Base-by-base conservation (phyloP, 2,329 filamentous ascomycete species). In the Trichoderma sp. region DNA sequence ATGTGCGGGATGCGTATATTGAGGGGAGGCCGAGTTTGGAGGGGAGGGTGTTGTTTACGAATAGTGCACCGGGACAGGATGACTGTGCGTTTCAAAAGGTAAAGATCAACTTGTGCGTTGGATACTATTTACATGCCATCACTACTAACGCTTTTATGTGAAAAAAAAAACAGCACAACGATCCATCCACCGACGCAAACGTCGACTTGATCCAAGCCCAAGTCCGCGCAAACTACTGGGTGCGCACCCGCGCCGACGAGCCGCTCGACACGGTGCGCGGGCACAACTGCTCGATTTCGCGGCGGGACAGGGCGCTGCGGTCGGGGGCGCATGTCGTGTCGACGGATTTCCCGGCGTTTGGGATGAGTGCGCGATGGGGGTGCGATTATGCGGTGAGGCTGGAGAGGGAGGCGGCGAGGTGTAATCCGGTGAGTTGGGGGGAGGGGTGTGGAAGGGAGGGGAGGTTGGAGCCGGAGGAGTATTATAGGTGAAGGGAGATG, bases 311-410 rank as follows among this genome's bases (percentile, higher is more conserved):
- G 13, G 83, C 83, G 1, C 80, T 84, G 51, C 69, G 76, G 56
- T 84, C 82, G 56, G 83, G 83, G 7, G 83, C 83, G 30, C 84
- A 85, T 71, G 77, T 85, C 67, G 81, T 85, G 1, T 83, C 80
- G 37, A 85, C 83, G 0, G 83, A 85, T 71, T 85, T 80, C 66
- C 83, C 83, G 7, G 77, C 73, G 1, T 82, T 81, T 70, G 83
- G 83, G 0, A 81, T 83, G 82, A 80, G 78, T 55, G 76, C 79
- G 56, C 76, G 83, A 32, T 85, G 81, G 79, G 79, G 79, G 21
- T 81, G 81, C 70, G 83, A 85, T 69, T 85, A 84, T 71, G 74
- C 74, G 2, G 72, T 73, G 51, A 66, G 72, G 55, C 14, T 78
- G 30, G 72, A 69, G 0, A 71, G 75, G 6, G 74, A 69, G 65